Evolutionary conservation across 1,284 basidiomycete species (phyloP).

Genomic region (Apiotrichum gracile): DNA sequence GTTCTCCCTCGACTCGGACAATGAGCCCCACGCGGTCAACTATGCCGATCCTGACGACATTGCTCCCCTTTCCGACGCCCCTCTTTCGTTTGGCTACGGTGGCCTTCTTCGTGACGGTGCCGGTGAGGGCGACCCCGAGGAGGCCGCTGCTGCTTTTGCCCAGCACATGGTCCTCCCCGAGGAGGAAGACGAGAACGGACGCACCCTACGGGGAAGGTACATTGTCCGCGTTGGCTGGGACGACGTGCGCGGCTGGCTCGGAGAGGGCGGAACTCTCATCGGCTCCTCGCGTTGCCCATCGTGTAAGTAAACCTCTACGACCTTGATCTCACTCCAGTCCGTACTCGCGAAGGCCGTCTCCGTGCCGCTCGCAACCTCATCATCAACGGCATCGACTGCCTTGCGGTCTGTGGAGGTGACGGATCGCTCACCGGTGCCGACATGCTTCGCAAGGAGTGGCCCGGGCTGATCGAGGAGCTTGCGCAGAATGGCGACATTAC

Average conservation of each 20-base stretch:
- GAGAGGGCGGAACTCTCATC: conserved; percentile 92
- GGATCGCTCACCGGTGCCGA: conserved; percentile 95
- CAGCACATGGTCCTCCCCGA: conserved; percentile 35
- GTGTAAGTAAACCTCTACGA: conserved; percentile 45
- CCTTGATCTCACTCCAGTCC: conserved; percentile 49
- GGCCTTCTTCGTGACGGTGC: conserved; percentile 84
- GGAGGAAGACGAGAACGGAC: conserved; percentile 47
- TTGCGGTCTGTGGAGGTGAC: conserved; percentile 95
- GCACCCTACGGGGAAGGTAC: conserved; percentile 79
- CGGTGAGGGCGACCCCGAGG: conserved; percentile 57
- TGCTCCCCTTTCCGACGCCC: conserved; percentile 34
- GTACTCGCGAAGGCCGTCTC: conserved; percentile 77
- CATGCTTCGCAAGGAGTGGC: conserved; percentile 90
- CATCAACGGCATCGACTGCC: conserved; percentile 91
- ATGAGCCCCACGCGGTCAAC: conserved; percentile 18
- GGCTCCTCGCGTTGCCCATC: conserved; percentile 85
- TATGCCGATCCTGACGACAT: conserved; percentile 29
- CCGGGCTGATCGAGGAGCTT: conserved; percentile 67
- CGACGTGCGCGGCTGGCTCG: conserved; percentile 92
- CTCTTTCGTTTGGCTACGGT: conserved; percentile 83
- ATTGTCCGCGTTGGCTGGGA: conserved; percentile 98
- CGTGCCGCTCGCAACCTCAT: conserved; percentile 86
- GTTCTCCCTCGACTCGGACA: conserved; percentile 18
- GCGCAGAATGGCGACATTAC: conserved; percentile 64
- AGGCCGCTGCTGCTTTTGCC: conserved; percentile 36